Evolutionary conservation across 2,329 filamentous ascomycete genomes (phyloP), one percentile per base, ranked within the genome.

Genomic region (Didymella arachidicola): DNA sequence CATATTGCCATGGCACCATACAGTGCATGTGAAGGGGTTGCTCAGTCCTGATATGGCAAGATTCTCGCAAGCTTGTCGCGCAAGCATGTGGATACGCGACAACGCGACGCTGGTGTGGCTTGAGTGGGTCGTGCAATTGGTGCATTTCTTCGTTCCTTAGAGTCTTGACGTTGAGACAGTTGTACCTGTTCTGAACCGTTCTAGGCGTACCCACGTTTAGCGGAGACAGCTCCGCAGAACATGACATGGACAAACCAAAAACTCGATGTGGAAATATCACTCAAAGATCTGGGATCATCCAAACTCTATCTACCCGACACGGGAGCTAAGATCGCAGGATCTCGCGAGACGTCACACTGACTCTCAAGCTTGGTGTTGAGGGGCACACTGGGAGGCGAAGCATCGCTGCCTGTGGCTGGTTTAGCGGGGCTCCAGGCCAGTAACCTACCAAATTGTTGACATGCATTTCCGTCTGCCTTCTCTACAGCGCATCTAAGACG

Each of bases 301-400:
- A 61, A 72, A 72, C 66, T 71, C 53, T 68, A 73, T 72, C 71
- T 74, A 70, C 45, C 66, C 65, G 65, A 70, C 57, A 60, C 71
- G 72, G 72, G 69, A 72, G 53, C 72, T 75, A 74, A 65, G 57
- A 73, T 69, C 67, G 63, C 57, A 67, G 67, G 64, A 72, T 74
- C 68, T 70, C 55, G 61, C 54, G 19, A 59, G 60, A 66, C 63
- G 64, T 70, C 67, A 70, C 61, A 41, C 49, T 49, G 50, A 46
- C 44, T 59, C 55, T 48, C 14, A 36, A 47, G 25, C 16, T 7
- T 57, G 49, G 43, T 53, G 53, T 57, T 53, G 48, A 57, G 53
- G 48, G 43, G 48, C 18, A 50, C 22, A 19, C 26, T 11, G 26
- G 32, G 25, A 19, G 16, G 25, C 39, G 41, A 41, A 52, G 38